Base-by-base conservation (phyloP, 2,329 filamentous ascomycete genomes). In the Pezicula rhizophila region DNA sequence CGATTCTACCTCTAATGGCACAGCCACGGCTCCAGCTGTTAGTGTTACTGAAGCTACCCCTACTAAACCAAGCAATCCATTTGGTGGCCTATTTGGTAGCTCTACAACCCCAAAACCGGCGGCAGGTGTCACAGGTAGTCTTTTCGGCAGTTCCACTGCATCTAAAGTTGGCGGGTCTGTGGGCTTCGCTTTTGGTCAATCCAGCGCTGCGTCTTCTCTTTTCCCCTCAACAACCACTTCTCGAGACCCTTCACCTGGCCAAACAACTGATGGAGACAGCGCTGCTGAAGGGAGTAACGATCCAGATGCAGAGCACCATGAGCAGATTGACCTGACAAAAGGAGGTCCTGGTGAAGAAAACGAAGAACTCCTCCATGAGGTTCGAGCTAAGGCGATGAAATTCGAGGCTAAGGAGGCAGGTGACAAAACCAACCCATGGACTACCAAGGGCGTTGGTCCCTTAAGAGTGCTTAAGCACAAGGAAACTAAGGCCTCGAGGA, bases 381-480 rank as follows among this genome's bases (percentile, higher is more conserved):
- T 85, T 12, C 79, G 83, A 20, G 82, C 84, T 40, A 89, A 88
- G 66, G 84, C 80, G 11, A 68, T 84, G 54, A 84, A 85, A 64
- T 79, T 81, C 58, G 68, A 75, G 37, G 67, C 71, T 12, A 75
- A 75, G 12, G 67, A 68, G 5, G 71, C 74, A 23, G 69, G 72
- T n/a, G 70, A 71, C 23, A 64, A 68, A n/a, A 73, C 76, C 59
- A 78, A 72, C 46, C 73, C 76, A 2, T 95, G 87, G 87, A 70
- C 75, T 26, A 81, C 77, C 1, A 79, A 85, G 64, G 89, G 88
- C 40, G 71, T 88, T 7, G 89, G 89, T 0, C 77, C 80, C 10
- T 70, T 91, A 46, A 83, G 86, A 35, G 64, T 95, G 12, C 72
- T 95, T 52, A 85, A 85, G 66, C 78, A 92, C 70, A 86, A 87